These are phyloP conservation scores for Cryptosporidium viatorum DNA, from an alignment of 169 alveolate species.

Conservation along the genomic window DNA sequence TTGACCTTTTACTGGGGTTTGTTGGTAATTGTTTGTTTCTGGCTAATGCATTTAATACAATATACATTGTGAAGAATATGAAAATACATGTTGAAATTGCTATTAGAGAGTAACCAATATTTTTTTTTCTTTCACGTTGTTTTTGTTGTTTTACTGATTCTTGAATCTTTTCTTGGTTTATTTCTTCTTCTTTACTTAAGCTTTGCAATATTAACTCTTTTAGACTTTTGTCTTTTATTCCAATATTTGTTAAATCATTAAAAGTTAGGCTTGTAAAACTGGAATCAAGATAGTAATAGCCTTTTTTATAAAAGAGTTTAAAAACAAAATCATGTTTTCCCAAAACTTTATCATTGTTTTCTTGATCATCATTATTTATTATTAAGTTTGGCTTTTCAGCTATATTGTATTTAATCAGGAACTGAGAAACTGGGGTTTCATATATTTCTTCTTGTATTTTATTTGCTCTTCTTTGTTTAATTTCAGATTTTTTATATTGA, in stretches of 20 bases:
- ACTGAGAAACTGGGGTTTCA: conserved; percentile 57
- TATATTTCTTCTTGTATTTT: conserved; percentile 23
- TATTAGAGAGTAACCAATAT: background rate
- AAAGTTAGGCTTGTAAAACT: conserved; percentile 32
- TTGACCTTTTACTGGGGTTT: background rate
- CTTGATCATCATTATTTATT: background rate
- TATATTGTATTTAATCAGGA: conserved; percentile 17
- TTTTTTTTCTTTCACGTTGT: background rate
- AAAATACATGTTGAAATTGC: conserved; percentile 45
- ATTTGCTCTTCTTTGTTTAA: conserved; percentile 8
- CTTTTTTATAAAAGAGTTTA: conserved; percentile 55
- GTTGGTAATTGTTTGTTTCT: background rate
- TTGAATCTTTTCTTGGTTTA: background rate
- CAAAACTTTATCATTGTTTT: background rate
- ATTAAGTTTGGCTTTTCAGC: conserved; percentile 27
- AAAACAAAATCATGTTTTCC: conserved; percentile 55
- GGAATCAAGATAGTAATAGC: conserved; percentile 28
- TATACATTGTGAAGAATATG: conserved; percentile 38
- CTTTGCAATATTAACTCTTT: background rate
- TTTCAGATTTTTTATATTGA: background rate
- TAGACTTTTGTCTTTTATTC: conserved; percentile 30
- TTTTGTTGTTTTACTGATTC: background rate
- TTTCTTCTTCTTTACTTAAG: background rate
- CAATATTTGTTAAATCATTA: conserved; percentile 33
- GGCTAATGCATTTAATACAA: conserved; percentile 11